Percentiles rank a stretch among this genome's conserved stretches.
Evolutionary conservation across 768 basidiomycete genomes (phyloP).

Genomic region (Lepiota venenata): DNA sequence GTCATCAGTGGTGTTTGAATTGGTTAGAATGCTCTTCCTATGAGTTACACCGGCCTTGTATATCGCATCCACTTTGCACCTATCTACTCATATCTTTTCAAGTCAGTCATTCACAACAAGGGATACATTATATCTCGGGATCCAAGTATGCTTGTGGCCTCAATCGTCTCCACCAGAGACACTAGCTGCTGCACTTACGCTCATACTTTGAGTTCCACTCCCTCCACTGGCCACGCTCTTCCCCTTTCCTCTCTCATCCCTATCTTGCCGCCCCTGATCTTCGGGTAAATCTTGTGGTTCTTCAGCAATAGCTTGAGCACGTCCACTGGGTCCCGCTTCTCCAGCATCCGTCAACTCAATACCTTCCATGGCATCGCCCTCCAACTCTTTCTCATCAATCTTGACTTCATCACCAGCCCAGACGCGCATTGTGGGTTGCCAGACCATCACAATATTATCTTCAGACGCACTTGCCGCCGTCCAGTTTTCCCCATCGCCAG

Average conservation of each 20-base stretch:
- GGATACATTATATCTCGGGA: not conserved
- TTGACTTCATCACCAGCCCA: conserved; percentile 90
- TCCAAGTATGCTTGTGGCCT: conserved; percentile 13
- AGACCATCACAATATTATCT: conserved; percentile 96
- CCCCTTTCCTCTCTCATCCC: conserved; percentile 22
- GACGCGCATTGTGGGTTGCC: conserved; percentile 94
- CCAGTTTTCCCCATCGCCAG: conserved; percentile 78
- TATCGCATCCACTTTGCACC: conserved; percentile 1
- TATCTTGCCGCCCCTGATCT: conserved; percentile 18
- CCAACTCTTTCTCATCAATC: conserved; percentile 82
- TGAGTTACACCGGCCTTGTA: conserved; percentile 24
- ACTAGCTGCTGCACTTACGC: conserved; percentile 49
- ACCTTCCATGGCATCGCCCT: conserved; percentile 77
- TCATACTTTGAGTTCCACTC: conserved; percentile 60
- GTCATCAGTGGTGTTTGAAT: conserved; percentile 66
- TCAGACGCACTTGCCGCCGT: conserved; percentile 87
- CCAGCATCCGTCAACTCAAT: conserved; percentile 41
- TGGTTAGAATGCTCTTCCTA: conserved; percentile 64
- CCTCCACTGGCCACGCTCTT: conserved; percentile 27
- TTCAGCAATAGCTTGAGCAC: not conserved
- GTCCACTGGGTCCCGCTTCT: conserved; percentile 20
- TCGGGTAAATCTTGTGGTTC: not conserved
- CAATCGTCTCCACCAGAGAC: conserved; percentile 47
- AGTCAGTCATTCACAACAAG: too few species aligned
- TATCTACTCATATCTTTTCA: not conserved